Evolutionary conservation across 306 rosid genomes (phyloP), one percentile per base, ranked within the genome.

Genomic region (Trifolium fragiferum): DNA sequence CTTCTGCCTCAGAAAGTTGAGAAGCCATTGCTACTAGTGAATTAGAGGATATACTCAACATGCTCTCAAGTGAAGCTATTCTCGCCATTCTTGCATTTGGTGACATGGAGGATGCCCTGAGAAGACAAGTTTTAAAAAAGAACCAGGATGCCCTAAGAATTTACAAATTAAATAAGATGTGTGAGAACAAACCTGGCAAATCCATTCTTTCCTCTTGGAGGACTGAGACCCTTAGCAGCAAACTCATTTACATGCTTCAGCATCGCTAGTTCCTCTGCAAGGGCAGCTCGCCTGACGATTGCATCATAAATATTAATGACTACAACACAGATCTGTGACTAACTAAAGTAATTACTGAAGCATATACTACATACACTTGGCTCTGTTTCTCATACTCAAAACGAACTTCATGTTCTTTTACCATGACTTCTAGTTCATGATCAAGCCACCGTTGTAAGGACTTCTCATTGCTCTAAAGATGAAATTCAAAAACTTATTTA

Each of bases 11-110:
- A 2, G 99, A 95, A 81, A 95, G 98, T 84, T 95, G 99, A 38
- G 99, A 95, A 77, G 99, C 99, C 99, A 95, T 95, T 32, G 98
- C 93, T 58, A 95, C 99, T 70, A 95, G 96, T 38, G 99, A 95
- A 80, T 95, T 90, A 72, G 99, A 95, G 61, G 99, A 86, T 78
- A 95, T 90, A 82, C 93, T 86, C 66, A 95, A 82, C 98, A 95
- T 92, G 86, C 70, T 95, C 83, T 92, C 99, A 67, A 95, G 98
- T 71, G 99, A 95, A 66, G 88, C 84, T 63, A 95, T 90, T 86
- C 97, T 86, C 54, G 97, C 89, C 90, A 87, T 92, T 90, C 99
- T 90, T 75, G 99, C 98, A 71, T 87, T 90, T 79, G 96, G 99
- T 66, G 99, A 90, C 96, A 95, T 89, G 84, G 99, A 87, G 73